Conservation (phyloP, 2,329 filamentous ascomycete genomes). For the Fusarium succisae region DNA sequence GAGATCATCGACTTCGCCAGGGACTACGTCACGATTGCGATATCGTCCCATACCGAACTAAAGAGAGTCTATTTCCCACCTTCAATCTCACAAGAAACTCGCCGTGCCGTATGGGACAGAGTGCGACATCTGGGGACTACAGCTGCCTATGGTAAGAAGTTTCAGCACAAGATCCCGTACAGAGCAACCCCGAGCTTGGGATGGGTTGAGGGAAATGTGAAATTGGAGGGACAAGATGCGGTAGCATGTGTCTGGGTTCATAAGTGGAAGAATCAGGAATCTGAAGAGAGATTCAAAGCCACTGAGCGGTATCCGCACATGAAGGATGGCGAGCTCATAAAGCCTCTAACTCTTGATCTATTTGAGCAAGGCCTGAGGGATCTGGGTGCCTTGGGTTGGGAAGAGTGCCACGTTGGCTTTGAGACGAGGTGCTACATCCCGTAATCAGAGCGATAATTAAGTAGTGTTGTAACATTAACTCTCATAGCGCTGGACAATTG, state of each 20-base stretch:
- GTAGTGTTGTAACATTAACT: not conserved
- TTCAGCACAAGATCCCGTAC: not conserved
- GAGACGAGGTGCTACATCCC: rapidly evolving
- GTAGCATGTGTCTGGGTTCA: not conserved
- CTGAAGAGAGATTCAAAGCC: not conserved
- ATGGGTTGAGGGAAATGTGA: not conserved
- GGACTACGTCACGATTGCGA: not conserved
- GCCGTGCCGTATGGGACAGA: not conserved
- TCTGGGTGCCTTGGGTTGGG: not conserved
- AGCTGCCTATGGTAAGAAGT: not conserved
- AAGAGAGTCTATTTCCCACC: not conserved
- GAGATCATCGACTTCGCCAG: not conserved
- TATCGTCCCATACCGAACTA: not conserved
- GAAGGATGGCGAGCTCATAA: not conserved
- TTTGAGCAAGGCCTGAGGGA: not conserved
- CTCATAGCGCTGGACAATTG: rapidly evolving
- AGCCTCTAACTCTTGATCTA: not conserved
- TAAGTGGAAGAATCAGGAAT: not conserved
- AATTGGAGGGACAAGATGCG: rapidly evolving
- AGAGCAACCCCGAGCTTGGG: rapidly evolving
- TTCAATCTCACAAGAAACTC: not conserved
- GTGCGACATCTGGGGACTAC: not conserved
- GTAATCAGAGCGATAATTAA: rapidly evolving
- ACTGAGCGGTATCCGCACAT: not conserved
- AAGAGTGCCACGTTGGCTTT: rapidly evolving